A percentile compares a stretch with the other conserved stretches of the same genome.
These are phyloP conservation scores for Cystobasidium onofrii DNA, from an alignment of 768 basidiomycete genomes.

Conservation along the genomic window DNA sequence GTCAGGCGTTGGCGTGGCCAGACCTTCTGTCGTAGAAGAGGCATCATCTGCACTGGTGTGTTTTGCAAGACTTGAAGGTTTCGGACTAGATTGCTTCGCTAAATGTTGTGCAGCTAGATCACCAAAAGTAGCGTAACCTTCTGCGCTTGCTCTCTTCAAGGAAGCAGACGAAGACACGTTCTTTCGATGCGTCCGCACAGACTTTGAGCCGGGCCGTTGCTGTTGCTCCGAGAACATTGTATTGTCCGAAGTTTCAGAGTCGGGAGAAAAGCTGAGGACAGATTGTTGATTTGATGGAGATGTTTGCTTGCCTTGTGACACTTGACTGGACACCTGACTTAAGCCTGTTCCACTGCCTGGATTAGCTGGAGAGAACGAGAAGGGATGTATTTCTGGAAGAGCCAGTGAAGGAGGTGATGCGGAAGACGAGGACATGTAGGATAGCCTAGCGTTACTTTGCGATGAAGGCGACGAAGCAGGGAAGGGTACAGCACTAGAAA, in stretches of 20 bases:
- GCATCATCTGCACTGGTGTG: background rate
- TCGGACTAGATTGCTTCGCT: background rate
- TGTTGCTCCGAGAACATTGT: background rate
- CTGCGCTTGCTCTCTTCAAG: background rate
- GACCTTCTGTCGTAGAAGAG: background rate
- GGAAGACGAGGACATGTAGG: background rate
- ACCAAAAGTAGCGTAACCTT: background rate
- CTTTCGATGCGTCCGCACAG: background rate
- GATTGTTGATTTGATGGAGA: background rate
- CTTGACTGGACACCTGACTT: background rate
- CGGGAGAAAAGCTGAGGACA: constrained; percentile 21
- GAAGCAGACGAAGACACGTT: background rate
- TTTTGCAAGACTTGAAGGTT: background rate
- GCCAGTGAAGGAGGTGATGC: background rate
- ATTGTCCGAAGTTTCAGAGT: constrained; percentile 1
- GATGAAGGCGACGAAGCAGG: background rate
- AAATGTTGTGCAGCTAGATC: background rate
- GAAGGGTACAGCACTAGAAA: background rate
- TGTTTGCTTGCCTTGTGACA: background rate
- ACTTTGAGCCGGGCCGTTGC: background rate
- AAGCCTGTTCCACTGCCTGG: background rate
- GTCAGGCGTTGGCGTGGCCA: background rate
- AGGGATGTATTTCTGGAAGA: background rate
- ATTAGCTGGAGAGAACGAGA: background rate
- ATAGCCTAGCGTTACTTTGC: background rate